Percentiles rank a stretch among this genome's conserved stretches.
Conservation (phyloP, 2,329 filamentous ascomycete genomes). For the Phaeosphaeria sp. region DNA sequence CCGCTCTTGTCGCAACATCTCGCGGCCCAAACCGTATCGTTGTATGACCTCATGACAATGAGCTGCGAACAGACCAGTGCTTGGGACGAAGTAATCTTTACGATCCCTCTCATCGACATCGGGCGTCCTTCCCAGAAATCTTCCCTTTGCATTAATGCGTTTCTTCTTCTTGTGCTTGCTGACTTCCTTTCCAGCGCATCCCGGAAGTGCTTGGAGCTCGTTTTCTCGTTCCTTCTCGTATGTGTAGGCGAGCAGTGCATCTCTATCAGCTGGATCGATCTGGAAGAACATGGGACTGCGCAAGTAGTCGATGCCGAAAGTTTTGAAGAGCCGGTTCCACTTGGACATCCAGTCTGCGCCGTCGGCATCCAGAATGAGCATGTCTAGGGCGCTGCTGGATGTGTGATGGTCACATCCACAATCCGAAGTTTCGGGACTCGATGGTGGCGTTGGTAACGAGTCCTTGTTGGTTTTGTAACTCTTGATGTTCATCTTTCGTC, state of each 20-base stretch:
- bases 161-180: conserved; percentile 80
- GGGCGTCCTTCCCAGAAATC: conserved; percentile 50
- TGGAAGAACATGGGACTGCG: conserved; percentile 86
- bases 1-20: conserved; percentile 65
- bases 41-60: conserved; percentile 51
- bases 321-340: conserved; percentile 74
- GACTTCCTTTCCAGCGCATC: conserved; percentile 78
- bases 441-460: conserved; percentile 31
- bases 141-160: conserved; percentile 55
- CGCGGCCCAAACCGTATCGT: conserved; percentile 57
- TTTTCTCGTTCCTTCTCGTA: conserved; percentile 65
- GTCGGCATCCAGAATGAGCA: conserved; percentile 70
- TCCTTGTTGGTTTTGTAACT: conserved; percentile 53
- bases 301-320: conserved; percentile 73
- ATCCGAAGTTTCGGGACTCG: conserved; percentile 26
- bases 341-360: conserved; percentile 70
- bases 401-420: conserved; percentile 18
- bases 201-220: conserved; percentile 73
- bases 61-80: conserved; percentile 47
- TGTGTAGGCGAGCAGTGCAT: conserved; percentile 73
- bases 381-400: conserved; percentile 22
- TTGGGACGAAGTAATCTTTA: conserved; percentile 55
- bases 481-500: conserved; percentile 64
- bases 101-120: conserved; percentile 55
- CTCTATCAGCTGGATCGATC: conserved; percentile 75